These are phyloP conservation scores for Drechslerella stenobrocha DNA, from an alignment of 2,329 filamentous ascomycete species.

Conservation along the genomic window DNA sequence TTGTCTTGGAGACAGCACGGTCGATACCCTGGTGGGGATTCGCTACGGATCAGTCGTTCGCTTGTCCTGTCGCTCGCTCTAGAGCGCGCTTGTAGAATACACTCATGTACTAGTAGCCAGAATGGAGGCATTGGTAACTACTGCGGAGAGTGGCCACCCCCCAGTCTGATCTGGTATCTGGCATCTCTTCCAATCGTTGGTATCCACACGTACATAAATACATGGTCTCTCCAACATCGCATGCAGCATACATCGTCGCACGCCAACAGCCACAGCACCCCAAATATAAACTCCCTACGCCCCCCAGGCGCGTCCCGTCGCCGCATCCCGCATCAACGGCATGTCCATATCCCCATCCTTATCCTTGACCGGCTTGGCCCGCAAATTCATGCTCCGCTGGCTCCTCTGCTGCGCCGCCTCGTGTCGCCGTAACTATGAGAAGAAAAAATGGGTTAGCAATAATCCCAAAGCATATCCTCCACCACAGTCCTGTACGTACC, in stretches of 20 bases:
- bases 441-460: constrained; percentile 15
- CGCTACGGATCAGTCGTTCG: too few relatives aligned
- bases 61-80: not conserved
- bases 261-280: not conserved
- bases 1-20: too few relatives aligned
- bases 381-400: constrained; percentile 55
- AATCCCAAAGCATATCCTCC: not conserved
- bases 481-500: constrained; percentile 43
- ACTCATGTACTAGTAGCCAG: too few relatives aligned
- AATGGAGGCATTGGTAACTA: too few relatives aligned
- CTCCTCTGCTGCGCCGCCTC: constrained; percentile 88
- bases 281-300: constrained; percentile 6
- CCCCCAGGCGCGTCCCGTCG: constrained; percentile 41
- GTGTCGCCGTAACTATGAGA: constrained; percentile 65
- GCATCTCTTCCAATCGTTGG: too few relatives aligned
- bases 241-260: not conserved
- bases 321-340: constrained; percentile 44
- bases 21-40: too few relatives aligned
- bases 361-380: constrained; percentile 38
- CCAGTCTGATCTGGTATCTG: too few relatives aligned
- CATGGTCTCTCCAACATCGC: not conserved
- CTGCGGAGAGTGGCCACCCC: too few relatives aligned
- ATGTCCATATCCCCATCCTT: constrained; percentile 46
- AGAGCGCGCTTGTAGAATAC: not conserved
- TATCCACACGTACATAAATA: not conserved